These are phyloP conservation scores for Lactarius indigo DNA, from an alignment of 768 basidiomycete genomes.

Conservation along the genomic window DNA sequence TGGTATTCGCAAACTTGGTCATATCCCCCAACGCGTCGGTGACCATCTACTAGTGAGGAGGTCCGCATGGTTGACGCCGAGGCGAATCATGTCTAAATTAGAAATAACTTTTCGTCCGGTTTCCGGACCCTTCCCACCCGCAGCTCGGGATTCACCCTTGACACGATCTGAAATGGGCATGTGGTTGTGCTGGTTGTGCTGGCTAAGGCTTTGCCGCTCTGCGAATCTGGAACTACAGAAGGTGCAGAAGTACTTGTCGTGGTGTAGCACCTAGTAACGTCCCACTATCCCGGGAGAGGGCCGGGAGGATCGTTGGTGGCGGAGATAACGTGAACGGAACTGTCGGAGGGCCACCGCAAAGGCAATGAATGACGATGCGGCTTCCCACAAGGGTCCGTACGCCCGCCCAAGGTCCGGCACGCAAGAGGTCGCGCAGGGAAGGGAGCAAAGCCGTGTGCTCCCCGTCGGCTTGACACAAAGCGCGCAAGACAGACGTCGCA, in stretches of 20 bases:
- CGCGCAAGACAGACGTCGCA: not conserved
- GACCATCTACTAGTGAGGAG: too few species aligned
- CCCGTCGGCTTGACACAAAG: not conserved
- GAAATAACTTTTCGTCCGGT: too few species aligned
- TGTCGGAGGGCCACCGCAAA: not conserved
- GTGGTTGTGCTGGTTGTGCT: not conserved
- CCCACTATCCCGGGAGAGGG: not conserved
- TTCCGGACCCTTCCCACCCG: too few species aligned
- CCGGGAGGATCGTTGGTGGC: not conserved
- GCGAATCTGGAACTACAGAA: not conserved
- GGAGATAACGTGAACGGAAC: not conserved
- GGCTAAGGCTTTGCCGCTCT: not conserved
- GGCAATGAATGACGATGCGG: not conserved
- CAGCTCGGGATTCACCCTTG: too few species aligned
- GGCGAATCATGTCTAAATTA: too few species aligned
- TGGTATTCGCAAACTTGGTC: too few species aligned
- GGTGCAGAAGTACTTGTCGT: not conserved
- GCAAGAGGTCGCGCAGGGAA: not conserved
- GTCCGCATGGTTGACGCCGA: too few species aligned
- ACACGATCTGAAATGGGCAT: not conserved
- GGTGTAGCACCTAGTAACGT: not conserved
- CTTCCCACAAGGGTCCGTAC: not conserved
- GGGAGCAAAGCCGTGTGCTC: not conserved
- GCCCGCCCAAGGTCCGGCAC: not conserved
- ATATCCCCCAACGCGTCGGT: not conserved